Percentiles rank a stretch among this genome's conserved stretches.
These are phyloP conservation scores for Symbiodinium natans DNA, from an alignment of 73 alveolate genomes.

Conservation along the genomic window DNA sequence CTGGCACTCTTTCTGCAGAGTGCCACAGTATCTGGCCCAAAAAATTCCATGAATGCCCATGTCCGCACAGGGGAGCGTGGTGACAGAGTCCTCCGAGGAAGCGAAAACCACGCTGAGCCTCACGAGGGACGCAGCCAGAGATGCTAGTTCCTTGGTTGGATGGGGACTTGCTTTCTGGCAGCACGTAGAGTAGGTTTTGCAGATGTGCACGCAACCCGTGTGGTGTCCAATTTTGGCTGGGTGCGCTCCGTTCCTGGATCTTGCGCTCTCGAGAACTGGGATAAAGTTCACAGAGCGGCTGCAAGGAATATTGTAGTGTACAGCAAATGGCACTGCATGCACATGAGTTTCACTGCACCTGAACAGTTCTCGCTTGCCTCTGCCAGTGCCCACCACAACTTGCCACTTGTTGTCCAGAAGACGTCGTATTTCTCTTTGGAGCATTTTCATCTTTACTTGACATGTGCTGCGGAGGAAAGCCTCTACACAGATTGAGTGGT, in stretches of 20 bases:
- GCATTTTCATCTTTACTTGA: too few relatives aligned
- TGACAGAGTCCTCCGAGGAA: conserved; percentile 39
- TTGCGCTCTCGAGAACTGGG: background rate
- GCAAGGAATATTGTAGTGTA: background rate
- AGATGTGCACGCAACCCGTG: background rate
- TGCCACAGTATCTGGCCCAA: background rate
- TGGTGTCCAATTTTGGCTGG: conserved; percentile 12
- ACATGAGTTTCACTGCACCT: background rate
- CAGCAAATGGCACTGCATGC: background rate
- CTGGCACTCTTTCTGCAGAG: background rate
- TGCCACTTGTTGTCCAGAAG: too few relatives aligned
- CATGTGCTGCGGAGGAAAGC: background rate
- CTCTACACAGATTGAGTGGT: conserved; percentile 13
- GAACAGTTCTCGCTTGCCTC: background rate
- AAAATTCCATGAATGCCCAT: too few relatives aligned
- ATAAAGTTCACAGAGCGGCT: background rate
- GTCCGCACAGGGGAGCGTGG: conserved; percentile 8
- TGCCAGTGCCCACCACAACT: background rate
- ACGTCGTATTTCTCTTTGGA: too few relatives aligned
- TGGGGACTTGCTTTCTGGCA: conserved; percentile 46
- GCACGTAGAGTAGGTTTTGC: background rate
- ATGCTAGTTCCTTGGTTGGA: conserved; percentile 42
- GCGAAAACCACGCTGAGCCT: background rate
- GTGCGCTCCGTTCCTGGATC: conserved; percentile 23
- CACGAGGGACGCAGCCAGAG: conserved; percentile 50